A percentile compares a stretch with the other conserved stretches of the same genome.
These are phyloP conservation scores for Stipa capillata DNA, from an alignment of 176 grass and related monocot genomes.

Conservation along the genomic window DNA sequence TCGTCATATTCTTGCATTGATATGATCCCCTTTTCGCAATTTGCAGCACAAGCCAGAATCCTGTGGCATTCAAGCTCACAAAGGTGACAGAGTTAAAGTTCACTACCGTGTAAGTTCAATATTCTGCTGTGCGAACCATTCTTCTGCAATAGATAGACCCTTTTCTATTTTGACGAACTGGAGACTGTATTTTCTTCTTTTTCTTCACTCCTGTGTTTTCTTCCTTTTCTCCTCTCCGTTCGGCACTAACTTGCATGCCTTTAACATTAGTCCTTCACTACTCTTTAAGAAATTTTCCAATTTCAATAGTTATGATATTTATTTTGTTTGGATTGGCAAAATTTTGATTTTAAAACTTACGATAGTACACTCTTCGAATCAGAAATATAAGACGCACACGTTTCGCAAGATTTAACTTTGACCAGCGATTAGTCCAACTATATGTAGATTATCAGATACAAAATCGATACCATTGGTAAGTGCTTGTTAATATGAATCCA, in stretches of 20 bases:
- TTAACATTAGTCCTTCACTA: neutral
- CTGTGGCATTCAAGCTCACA: conserved; percentile 91
- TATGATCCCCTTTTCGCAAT: neutral
- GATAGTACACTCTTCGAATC: too few species aligned
- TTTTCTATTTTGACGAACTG: neutral
- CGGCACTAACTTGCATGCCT: neutral
- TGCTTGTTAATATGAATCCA: too few species aligned
- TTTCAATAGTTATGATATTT: neutral
- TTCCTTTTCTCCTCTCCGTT: too few species aligned
- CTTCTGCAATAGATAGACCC: neutral
- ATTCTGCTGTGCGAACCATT: neutral
- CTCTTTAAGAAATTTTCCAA: neutral
- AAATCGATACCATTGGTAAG: too few species aligned
- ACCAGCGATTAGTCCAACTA: too few species aligned
- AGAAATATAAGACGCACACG: too few species aligned
- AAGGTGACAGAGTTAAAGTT: conserved; percentile 94
- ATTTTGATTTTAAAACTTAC: neutral
- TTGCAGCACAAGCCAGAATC: conserved; percentile 85
- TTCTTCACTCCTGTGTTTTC: too few species aligned
- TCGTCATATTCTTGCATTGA: neutral
- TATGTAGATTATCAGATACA: too few species aligned
- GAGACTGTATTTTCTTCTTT: neutral
- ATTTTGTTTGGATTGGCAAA: neutral
- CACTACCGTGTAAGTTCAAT: conserved; percentile 83
- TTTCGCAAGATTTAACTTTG: too few species aligned